These are phyloP conservation scores for Penicillium hesseltinei DNA, from an alignment of 2,329 filamentous ascomycete species.

Conservation along the genomic window DNA sequence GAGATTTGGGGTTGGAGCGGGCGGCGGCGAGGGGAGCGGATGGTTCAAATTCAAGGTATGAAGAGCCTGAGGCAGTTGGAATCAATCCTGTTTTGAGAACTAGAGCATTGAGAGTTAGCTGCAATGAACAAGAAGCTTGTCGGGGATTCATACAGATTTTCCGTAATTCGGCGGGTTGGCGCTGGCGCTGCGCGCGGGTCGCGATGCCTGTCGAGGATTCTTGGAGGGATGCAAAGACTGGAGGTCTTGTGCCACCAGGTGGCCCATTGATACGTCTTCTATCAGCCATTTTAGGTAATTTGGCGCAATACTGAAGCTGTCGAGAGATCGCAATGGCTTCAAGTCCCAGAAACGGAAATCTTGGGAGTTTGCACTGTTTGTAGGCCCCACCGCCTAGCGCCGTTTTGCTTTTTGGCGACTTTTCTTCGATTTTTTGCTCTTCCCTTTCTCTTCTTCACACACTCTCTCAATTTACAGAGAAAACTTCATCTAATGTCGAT, in stretches of 20 bases:
- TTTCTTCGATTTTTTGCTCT: conserved; percentile 17
- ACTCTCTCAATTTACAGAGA: conserved; percentile 11
- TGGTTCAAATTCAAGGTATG: conserved; percentile 60
- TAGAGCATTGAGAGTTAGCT: conserved; percentile 40
- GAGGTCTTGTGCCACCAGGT: conserved; percentile 69
- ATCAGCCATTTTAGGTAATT: conserved; percentile 49
- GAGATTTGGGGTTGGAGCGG: conserved; percentile 43
- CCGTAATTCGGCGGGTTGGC: conserved; percentile 69
- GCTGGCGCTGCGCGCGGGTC: conserved; percentile 52
- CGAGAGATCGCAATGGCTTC: conserved; percentile 7
- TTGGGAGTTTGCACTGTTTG: conserved; percentile 44
- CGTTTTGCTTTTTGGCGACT: conserved; percentile 20
- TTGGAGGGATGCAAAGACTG: conserved; percentile 59
- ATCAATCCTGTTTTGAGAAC: conserved; percentile 89
- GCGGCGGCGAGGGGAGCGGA: conserved; percentile 46
- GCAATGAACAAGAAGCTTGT: background rate
- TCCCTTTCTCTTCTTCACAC: conserved; percentile 24
- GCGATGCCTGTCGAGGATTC: conserved; percentile 49
- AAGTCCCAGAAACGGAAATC: conserved; percentile 36
- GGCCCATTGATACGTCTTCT: conserved; percentile 89
- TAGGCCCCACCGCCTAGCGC: conserved; percentile 20
- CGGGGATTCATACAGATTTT: conserved; percentile 71
- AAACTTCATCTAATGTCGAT: conserved; percentile 24
- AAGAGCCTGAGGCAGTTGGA: conserved; percentile 88
- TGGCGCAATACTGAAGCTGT: conserved; percentile 13